Conservation (phyloP, 192 early-diverging fungal species). For the Allomyces arbusculus region DNA sequence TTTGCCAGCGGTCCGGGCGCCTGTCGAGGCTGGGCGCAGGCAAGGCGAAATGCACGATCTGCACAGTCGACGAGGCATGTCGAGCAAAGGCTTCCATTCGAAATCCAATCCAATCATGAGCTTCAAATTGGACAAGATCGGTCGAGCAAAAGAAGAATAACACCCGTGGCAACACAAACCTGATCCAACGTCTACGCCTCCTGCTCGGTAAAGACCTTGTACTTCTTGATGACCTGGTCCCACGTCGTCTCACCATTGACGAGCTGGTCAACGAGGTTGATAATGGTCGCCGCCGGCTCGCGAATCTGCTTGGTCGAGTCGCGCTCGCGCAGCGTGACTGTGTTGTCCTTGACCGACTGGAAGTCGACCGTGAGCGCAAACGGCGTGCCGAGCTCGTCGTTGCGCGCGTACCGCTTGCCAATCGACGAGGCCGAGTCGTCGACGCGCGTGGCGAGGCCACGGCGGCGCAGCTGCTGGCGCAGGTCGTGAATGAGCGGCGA, state of each 20-base stretch:
- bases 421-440: conserved; percentile 80
- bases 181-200: too few species aligned
- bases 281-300: conserved; percentile 42
- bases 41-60: too few species aligned
- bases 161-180: too few species aligned
- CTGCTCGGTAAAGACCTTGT: too few species aligned
- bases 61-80: too few species aligned
- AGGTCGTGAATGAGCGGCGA: conserved; percentile 37
- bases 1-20: too few species aligned
- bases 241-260: conserved; percentile 51
- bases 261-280: conserved; percentile 53
- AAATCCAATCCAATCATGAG: too few species aligned
- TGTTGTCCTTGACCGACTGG: conserved; percentile 79
- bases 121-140: too few species aligned
- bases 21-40: too few species aligned
- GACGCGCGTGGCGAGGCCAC: conserved; percentile 58
- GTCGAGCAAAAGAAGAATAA: too few species aligned
- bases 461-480: conserved; percentile 40
- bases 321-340: conserved; percentile 88
- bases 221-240: conserved; percentile 30
- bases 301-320: conserved; percentile 93
- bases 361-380: conserved; percentile 97
- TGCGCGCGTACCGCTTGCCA: conserved; percentile 87
- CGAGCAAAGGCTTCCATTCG: too few species aligned
- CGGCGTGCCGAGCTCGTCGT: conserved; percentile 94